Base-by-base conservation (phyloP, 2,329 filamentous ascomycete genomes). In the Stagonosporopsis chrysanthemi region DNA sequence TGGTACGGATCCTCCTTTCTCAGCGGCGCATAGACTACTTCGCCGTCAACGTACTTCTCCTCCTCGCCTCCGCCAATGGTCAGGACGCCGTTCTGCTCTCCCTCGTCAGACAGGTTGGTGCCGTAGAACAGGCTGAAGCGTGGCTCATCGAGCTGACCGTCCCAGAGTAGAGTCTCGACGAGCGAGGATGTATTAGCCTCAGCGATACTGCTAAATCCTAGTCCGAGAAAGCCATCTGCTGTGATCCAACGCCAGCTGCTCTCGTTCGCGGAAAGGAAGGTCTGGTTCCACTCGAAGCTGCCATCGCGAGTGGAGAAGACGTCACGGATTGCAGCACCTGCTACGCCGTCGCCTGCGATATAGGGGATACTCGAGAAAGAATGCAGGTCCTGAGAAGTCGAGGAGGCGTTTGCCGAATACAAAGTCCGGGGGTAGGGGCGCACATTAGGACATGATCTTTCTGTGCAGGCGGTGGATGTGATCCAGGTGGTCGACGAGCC, bases 1-100 rank as follows among this genome's bases (percentile, higher is more conserved):
- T 66, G 59, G 24, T 61, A 63, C 4, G 47, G 36, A 6, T 51
- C 49, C 19, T 62, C 60, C 33, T 57, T 57, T 1, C 36, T 15
- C 31, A 66, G 45, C 7, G 64, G 64, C 3, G 56, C 38, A 45
- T 53, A 67, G 53, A 85, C 84, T 50, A 89, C 84, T 62, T 85
- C 84, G 65, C 86, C 86, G 62, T 89, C 86, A 60, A 82, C 81
- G 69, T 89, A 89, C 64, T 81, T 68, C 35, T 84, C 87, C 59
- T 81, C 73, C 70, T 88, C 41, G 54, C 59, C 61, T 28, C 48
- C 55, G 23, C 63, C 64, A 36, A 67, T 47, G 5, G 63, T 67
- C 15, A 67, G 36, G 15, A 60, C 46, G 23, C 64, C 64, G 45
- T 67, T 53, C n/a, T 60, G 58, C 2, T 33, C 31, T 0, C 55